Percentiles rank a stretch among this genome's conserved stretches.
Evolutionary conservation across 2,329 filamentous ascomycete species (phyloP).

Genomic region (Penicillium sp.): DNA sequence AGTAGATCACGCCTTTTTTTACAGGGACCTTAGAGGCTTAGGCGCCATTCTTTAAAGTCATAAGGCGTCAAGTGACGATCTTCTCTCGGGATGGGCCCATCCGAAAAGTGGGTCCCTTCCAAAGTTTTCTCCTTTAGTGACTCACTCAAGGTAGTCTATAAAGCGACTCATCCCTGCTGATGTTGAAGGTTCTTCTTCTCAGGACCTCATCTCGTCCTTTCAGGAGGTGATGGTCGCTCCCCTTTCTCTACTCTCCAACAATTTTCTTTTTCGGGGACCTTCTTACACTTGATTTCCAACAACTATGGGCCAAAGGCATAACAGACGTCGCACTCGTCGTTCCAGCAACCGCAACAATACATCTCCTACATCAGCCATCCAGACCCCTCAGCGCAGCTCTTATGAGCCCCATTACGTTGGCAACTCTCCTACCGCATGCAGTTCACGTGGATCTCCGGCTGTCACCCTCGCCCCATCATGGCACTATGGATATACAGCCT

Average conservation of each 20-base stretch:
- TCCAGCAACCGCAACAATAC: conserved; percentile 32
- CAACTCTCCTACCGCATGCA: conserved; percentile 18
- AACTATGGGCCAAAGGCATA: conserved; percentile 48
- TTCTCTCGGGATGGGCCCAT: conserved; percentile 19
- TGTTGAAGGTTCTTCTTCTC: conserved; percentile 9
- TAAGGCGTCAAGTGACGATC: conserved; percentile 22
- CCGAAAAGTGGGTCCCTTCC: conserved; percentile 11
- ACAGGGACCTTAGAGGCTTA: conserved; percentile 14
- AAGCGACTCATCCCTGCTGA: conserved; percentile 16
- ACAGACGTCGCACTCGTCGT: conserved; percentile 45
- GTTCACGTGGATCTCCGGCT: conserved; percentile 25
- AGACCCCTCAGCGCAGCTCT: conserved; percentile 7
- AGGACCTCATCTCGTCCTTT: conserved; percentile 38
- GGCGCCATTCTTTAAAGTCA: conserved; percentile 7
- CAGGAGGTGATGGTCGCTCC: conserved; percentile 40
- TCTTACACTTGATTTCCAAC: conserved; percentile 9
- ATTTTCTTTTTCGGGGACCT: conserved; percentile 6
- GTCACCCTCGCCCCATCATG: conserved; percentile 38
- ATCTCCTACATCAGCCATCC: conserved; percentile 10
- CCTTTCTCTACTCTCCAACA: conserved; percentile 23
- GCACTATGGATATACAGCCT: conserved; percentile 42
- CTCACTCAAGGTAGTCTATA: conserved; percentile 27
- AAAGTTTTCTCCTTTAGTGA: conserved; percentile 17
- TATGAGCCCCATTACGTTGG: conserved; percentile 20
- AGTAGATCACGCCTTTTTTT: conserved; percentile 20